Evolutionary conservation across 176 grass and related monocot genomes (phyloP).

Genomic region (Cenchrus americanus): DNA sequence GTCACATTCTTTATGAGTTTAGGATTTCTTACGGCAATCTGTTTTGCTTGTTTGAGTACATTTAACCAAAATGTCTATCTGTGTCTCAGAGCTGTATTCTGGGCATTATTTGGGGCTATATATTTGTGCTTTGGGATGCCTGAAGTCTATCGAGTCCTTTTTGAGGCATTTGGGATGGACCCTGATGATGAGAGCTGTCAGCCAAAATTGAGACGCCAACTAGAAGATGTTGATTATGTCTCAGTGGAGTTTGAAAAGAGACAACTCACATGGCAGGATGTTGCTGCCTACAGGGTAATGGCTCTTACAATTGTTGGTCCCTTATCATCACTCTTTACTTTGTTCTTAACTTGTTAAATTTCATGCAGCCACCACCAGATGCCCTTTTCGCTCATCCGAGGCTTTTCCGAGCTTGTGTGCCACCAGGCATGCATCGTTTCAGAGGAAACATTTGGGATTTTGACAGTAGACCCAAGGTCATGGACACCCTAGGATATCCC

Average conservation of each 20-base stretch:
- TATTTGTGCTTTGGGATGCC: conserved; percentile 99
- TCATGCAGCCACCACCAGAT: conserved; percentile 85
- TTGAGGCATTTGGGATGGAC: conserved; percentile 96
- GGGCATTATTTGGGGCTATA: conserved; percentile 99
- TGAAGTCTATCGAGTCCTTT: conserved; percentile 96
- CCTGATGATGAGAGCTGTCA: conserved; percentile 90
- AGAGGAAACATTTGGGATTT: conserved; percentile 97
- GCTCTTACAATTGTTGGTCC: not conserved
- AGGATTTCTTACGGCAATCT: not conserved
- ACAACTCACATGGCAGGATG: conserved; percentile 86
- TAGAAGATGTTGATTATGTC: conserved; percentile 98
- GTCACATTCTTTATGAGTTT: not conserved
- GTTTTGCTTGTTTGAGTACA: not conserved
- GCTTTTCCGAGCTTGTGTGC: conserved; percentile 96
- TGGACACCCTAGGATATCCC: conserved; percentile 78
- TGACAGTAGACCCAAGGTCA: conserved; percentile 78
- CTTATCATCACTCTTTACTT: not conserved
- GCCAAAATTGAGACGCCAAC: conserved; percentile 86
- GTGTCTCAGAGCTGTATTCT: conserved; percentile 79
- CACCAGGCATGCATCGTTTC: conserved; percentile 98
- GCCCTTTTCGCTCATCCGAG: conserved; percentile 95
- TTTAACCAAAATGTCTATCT: conserved; percentile 29
- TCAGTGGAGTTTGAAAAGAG: conserved; percentile 94
- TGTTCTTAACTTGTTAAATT: conserved; percentile 27
- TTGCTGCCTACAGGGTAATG: conserved; percentile 82